Evolutionary conservation across 75 land plant species (phyloP), one percentile per base, ranked within the genome.

Genomic region (Sequoia sempervirens): DNA sequence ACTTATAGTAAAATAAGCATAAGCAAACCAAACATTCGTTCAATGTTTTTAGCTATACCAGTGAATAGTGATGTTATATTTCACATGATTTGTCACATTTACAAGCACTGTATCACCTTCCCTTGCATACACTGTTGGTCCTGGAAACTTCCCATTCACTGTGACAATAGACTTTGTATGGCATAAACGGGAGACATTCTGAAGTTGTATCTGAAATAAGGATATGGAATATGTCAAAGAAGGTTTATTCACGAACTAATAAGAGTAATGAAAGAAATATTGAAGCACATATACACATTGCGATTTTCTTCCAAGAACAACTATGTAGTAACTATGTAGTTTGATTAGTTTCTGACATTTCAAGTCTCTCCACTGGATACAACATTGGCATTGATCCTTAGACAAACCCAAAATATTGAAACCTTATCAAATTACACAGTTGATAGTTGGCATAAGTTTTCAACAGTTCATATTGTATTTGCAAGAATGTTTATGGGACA

Each of bases 91-190:
- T 81, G 58, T 64, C 81, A 92, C 95, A 54, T 92, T 90, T 30
- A 93, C 91, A 38, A 93, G 58, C 76, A 93, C 80, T 23, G 86
- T 86, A 78, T 93, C 95, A 23, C 94, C 95, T 53, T 93, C 94
- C 4, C 26, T 81, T 4, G 84, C 94, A 4, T 30, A 78, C 4
- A 93, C 79, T 1, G 85, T 83, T 12, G 95, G 93, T 5, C 95
- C 95, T 1, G 95, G 95, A 20, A 88, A 80, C 54, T 52, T 45
- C 34, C 86, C 82, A 82, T 93, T 93, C 26, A 93, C 92, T 0
- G 89, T 90, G 2, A 90, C 87, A 13, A 93, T 90, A 11, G 81
- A 81, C 84, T 80, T 85, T 26, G 83, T 50, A 11, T 86, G 17
- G 87, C 95, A 93, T 28, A 93, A 84, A 28, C 84, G 80, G 0